Evolutionary conservation across 192 early-diverging fungal species (phyloP).

Genomic region (Coemansia sp.): DNA sequence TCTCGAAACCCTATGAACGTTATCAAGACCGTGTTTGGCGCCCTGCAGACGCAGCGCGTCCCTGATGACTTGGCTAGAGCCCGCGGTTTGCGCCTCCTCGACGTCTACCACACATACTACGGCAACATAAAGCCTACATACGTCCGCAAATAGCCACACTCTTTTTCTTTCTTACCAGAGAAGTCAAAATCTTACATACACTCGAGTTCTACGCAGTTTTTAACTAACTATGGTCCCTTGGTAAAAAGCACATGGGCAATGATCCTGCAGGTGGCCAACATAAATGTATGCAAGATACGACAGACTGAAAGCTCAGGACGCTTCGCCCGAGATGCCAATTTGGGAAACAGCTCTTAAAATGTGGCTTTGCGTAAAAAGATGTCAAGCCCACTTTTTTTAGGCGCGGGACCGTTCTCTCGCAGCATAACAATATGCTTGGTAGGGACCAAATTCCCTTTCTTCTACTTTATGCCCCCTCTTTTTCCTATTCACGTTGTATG

Average conservation of each 20-base stretch:
- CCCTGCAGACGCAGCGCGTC: conserved; percentile 73
- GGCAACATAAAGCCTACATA: conserved; percentile 55
- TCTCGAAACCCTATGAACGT: conserved; percentile 98
- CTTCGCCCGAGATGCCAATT: conserved; percentile 1
- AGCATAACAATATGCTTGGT: neutral
- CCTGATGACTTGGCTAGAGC: conserved; percentile 85
- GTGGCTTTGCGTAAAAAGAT: conserved; percentile 1
- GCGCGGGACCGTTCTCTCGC: conserved; percentile 1
- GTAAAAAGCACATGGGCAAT: neutral
- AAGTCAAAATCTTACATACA: neutral
- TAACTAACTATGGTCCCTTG: neutral
- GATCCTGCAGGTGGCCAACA: neutral
- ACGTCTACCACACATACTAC: conserved; percentile 90
- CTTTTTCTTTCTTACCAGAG: neutral
- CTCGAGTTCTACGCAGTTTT: neutral
- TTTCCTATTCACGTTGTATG: neutral
- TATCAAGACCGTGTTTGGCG: conserved; percentile 94
- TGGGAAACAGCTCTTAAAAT: neutral
- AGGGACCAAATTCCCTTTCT: neutral
- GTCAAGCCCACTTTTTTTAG: conserved; percentile 2
- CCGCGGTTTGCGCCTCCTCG: conserved; percentile 84
- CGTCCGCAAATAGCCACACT: conserved; percentile 4
- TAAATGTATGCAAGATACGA: neutral
- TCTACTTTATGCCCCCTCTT: neutral
- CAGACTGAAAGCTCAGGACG: neutral